Conservation (phyloP, 208 protist species). For the Wallacemonas sp. region DNA sequence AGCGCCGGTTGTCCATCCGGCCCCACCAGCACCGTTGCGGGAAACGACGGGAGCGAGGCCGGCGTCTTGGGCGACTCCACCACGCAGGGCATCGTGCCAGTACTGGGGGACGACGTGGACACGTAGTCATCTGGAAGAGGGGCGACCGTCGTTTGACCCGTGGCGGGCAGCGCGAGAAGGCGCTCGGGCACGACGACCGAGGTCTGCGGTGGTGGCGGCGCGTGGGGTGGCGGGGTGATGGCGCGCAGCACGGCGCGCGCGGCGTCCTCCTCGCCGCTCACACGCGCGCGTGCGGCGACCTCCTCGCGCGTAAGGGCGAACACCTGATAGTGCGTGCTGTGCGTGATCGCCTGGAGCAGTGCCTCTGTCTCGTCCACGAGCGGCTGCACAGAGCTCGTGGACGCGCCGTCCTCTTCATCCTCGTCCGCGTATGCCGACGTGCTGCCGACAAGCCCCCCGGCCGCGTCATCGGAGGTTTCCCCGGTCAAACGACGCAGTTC, state of each 20-base stretch:
- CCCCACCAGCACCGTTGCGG: not conserved
- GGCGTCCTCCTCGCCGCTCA: not conserved
- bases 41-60: not conserved
- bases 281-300: not conserved
- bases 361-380: not conserved
- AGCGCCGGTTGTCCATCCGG: too few species aligned
- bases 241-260: too few species aligned
- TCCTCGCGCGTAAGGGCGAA: not conserved
- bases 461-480: not conserved
- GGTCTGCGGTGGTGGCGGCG: not conserved
- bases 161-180: constrained; percentile 1
- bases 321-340: not conserved
- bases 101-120: not conserved
- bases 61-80: constrained; percentile 16
- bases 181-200: not conserved
- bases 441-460: not conserved
- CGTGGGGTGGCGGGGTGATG: not conserved
- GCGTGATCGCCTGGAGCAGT: constrained; percentile 2
- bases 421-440: not conserved
- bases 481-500: not conserved
- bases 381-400: not conserved
- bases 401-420: not conserved
- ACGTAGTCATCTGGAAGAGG: constrained; percentile 19
- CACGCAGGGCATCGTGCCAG: not conserved
- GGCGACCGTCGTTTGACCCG: not conserved